Evolutionary conservation across 108 stramenopile genomes (phyloP), one percentile per base, ranked within the genome.

Genomic region (Conticribra weissflogii): DNA sequence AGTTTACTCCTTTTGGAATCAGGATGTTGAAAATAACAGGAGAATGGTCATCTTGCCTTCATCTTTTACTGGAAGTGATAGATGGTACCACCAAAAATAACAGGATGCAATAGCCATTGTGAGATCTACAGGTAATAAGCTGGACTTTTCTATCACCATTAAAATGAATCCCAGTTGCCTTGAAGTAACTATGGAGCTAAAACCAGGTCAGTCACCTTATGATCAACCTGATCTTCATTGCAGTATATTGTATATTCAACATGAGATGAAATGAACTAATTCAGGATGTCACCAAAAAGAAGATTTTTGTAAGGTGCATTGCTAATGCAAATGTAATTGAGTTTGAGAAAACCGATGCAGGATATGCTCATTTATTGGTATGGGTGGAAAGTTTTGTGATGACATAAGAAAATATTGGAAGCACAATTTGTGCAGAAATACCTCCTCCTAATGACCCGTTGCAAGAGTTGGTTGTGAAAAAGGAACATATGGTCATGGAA

Each of bases 51-150:
- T 66, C 33, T 31, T 66, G 1, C 66, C 66, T 16, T 14, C 52
- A 24, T 23, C 66, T 3, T 45, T 44, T 19, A 54, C 21, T 36
- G 66, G 66, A 9, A 25, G 53, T 34, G 34, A 54, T 24, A 3
- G 66, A 21, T 66, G 33, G 32, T 44, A 41, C 19, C 28, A 69
- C 36, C 9, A 69, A 8, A 1, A 49, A 2, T 72, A 41, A 17
- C 7, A 51, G 27, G 46, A 77, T 68, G 56, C 59, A 14, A 71
- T 77, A 60, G 68, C 68, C 1, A 17, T 70, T 19, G 68, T 71
- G 1, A 2, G 61, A 45, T n/a, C n/a, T n/a, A 24, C 2, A 25
- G 53, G 12, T 33, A 70, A 70, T n/a, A 65, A 53, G 29, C 77
- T 70, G 9, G 27, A 29, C 19, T 66, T 72, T 17, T 78, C 72